Evolutionary conservation across 2,329 filamentous ascomycete species (phyloP).

Genomic region (Cercospora sp.): DNA sequence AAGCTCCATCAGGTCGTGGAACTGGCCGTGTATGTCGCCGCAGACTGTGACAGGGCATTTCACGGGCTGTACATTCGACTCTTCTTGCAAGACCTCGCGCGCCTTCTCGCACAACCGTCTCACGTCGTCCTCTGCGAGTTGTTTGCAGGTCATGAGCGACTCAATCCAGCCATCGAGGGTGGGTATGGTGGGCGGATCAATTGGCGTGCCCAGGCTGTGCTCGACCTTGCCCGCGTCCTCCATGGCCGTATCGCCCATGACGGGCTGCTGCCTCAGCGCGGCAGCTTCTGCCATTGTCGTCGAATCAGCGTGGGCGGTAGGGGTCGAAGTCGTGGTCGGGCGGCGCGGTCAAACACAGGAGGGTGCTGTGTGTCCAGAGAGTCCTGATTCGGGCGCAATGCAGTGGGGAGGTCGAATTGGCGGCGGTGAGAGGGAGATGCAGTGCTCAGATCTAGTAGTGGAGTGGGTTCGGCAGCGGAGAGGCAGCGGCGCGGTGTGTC

Average conservation of each 20-base stretch:
- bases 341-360: constrained; percentile 14
- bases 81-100: constrained; percentile 92
- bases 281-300: constrained; percentile 36
- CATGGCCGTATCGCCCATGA: constrained; percentile 84
- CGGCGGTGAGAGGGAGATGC: not conserved
- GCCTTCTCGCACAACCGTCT: constrained; percentile 98
- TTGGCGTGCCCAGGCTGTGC: constrained; percentile 66
- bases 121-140: constrained; percentile 90
- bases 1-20: constrained; percentile 98
- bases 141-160: constrained; percentile 97
- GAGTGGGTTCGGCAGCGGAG: not conserved
- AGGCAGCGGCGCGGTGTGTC: not conserved
- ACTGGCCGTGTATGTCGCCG: constrained; percentile 98
- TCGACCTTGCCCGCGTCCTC: constrained; percentile 89
- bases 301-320: constrained; percentile 15
- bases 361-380: not conserved
- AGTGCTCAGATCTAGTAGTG: not conserved
- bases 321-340: not conserved
- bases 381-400: constrained; percentile 6
- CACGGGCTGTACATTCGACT: constrained; percentile 98
- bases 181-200: constrained; percentile 86
- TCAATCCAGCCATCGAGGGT: constrained; percentile 98
- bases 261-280: constrained; percentile 35
- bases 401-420: not conserved
- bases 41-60: constrained; percentile 99